Conservation (phyloP, 805 yeast species). For the Groenewaldozyma tartarivorans region DNA sequence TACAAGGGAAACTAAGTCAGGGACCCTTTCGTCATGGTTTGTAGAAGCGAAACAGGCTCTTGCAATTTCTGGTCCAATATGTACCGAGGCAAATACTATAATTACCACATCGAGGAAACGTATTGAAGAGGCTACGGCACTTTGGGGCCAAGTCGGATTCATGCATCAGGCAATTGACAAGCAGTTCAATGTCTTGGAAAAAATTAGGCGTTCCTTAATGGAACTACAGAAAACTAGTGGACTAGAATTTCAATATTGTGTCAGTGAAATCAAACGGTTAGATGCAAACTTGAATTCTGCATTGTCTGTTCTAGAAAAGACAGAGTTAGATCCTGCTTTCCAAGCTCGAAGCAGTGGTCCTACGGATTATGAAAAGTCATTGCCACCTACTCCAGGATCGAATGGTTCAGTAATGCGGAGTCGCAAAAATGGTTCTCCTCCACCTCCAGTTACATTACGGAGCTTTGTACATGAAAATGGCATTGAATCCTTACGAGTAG, state of each 20-base stretch:
- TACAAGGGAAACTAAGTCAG: constrained; percentile 1
- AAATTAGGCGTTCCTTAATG: constrained; percentile 19
- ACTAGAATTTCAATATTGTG: constrained; percentile 14
- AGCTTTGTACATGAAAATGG: constrained; percentile 41
- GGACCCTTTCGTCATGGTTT: constrained; percentile 27
- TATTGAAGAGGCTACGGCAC: constrained; percentile 33
- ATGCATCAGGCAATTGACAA: constrained; percentile 36
- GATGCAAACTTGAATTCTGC: constrained; percentile 27
- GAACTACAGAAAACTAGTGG: constrained; percentile 10
- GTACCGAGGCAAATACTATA: constrained; percentile 40
- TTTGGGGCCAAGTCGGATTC: constrained; percentile 36
- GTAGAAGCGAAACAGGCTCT: constrained; percentile 40
- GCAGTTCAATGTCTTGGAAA: constrained; percentile 37
- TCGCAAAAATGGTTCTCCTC: too few relatives aligned
- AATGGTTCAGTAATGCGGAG: too few relatives aligned
- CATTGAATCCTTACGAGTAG: constrained; percentile 25
- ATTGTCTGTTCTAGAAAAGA: constrained; percentile 28
- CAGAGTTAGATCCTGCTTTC: constrained; percentile 30
- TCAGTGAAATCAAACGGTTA: constrained; percentile 19
- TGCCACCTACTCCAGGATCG: too few relatives aligned
- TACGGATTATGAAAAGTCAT: background rate
- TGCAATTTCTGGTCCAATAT: constrained; percentile 39
- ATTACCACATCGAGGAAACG: constrained; percentile 31
- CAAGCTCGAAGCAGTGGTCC: background rate
- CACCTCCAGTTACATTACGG: constrained; percentile 24